These are phyloP conservation scores for Wickerhamomyces bisporus DNA, from an alignment of 805 yeast species.

Conservation along the genomic window DNA sequence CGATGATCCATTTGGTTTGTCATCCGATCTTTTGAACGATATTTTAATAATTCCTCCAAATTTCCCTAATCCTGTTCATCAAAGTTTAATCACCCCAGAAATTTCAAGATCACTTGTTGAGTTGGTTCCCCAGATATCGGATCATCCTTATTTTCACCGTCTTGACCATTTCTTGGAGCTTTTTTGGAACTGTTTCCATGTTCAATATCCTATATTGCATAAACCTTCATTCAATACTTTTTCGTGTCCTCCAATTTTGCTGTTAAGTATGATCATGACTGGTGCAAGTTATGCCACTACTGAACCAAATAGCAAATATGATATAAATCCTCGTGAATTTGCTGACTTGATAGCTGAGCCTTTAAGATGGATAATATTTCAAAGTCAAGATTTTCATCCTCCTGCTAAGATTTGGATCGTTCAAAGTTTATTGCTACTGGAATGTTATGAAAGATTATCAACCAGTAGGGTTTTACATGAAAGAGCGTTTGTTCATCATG, in stretches of 20 bases:
- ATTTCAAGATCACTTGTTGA: constrained; percentile 11
- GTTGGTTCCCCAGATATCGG: constrained; percentile 18
- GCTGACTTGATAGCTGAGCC: constrained; percentile 39
- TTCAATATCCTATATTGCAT: constrained; percentile 46
- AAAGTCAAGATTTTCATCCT: constrained; percentile 65
- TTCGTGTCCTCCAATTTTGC: constrained; percentile 44
- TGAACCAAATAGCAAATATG: constrained; percentile 13
- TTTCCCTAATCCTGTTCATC: constrained; percentile 25
- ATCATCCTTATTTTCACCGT: constrained; percentile 18
- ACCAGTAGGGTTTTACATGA: constrained; percentile 69
- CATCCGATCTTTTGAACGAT: constrained; percentile 23
- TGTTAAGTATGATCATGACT: constrained; percentile 45
- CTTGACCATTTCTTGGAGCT: constrained; percentile 22
- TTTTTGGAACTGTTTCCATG: constrained; percentile 25
- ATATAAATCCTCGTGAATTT: constrained; percentile 19
- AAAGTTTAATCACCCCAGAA: constrained; percentile 22
- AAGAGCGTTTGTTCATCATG: constrained; percentile 81
- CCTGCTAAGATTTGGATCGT: constrained; percentile 75
- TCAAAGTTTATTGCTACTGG: constrained; percentile 69
- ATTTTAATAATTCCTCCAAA: constrained; percentile 26
- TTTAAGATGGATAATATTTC: constrained; percentile 63
- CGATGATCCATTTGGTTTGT: constrained; percentile 26
- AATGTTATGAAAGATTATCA: constrained; percentile 73
- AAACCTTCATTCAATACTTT: constrained; percentile 49
- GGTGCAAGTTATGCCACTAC: constrained; percentile 22